phyloP scores from a whole-genome alignment of 768 basidiomycete species.

The Rhizopogon vinicolor region DNA sequence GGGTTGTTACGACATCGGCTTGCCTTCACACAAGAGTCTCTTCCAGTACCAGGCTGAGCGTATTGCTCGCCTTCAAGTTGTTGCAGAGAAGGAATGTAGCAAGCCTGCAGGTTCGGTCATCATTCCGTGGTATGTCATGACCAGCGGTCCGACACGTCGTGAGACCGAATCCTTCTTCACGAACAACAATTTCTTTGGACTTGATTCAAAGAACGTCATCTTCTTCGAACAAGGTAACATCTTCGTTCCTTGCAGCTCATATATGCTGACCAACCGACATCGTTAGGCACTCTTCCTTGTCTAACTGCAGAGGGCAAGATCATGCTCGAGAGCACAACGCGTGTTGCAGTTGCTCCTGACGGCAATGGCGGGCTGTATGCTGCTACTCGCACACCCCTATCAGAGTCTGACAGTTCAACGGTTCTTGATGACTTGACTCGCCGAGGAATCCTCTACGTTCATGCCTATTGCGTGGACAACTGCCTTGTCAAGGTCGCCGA shows the following conservation, averaged over 20 bases:
- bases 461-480: conserved; percentile 98
- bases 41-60: conserved; percentile 99
- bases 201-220: conserved; percentile 73
- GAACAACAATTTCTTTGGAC: conserved; percentile 75
- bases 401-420: conserved; percentile 53
- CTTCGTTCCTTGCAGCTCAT: conserved; percentile 1
- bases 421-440: conserved; percentile 79
- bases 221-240: conserved; percentile 93
- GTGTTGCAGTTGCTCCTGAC: conserved; percentile 92
- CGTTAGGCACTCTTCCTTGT: conserved; percentile 88
- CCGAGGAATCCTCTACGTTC: conserved; percentile 82
- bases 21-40: conserved; percentile 89
- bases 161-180: conserved; percentile 86
- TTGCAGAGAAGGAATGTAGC: conserved; percentile 56
- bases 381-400: conserved; percentile 78
- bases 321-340: conserved; percentile 72
- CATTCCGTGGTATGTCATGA: conserved; percentile 99
- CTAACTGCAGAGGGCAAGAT: conserved; percentile 93
- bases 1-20: conserved; percentile 95
- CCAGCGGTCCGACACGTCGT: conserved; percentile 88
- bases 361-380: conserved; percentile 98
- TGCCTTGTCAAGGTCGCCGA: conserved; percentile 97
- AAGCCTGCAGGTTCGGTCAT: conserved; percentile 58
- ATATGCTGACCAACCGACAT: neutral
- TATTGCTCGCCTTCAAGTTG: conserved; percentile 74